These are phyloP conservation scores for Lodderomyces theae DNA, from an alignment of 1,139 yeast genomes.

Conservation along the genomic window DNA sequence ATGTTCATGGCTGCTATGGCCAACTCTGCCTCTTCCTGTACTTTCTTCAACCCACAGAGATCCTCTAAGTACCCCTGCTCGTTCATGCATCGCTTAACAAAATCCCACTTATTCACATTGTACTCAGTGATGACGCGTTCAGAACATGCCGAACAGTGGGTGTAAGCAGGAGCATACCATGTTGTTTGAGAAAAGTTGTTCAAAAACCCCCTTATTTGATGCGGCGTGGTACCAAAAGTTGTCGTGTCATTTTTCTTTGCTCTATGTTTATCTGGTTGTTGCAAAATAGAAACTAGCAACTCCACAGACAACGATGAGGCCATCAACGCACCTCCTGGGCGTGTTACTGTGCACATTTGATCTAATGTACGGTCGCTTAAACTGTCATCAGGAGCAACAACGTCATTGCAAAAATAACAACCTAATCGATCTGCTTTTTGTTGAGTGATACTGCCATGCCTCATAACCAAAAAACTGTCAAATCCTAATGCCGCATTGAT, in stretches of 20 bases:
- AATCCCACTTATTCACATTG: constrained; percentile 67
- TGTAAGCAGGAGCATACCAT: constrained; percentile 68
- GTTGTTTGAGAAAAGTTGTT: constrained; percentile 61
- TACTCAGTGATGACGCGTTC: constrained; percentile 50
- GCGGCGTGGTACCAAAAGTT: constrained; percentile 72
- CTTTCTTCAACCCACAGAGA: constrained; percentile 69
- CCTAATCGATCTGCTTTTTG: constrained; percentile 53
- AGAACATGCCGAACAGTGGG: constrained; percentile 86
- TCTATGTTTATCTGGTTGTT: constrained; percentile 52
- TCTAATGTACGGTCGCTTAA: constrained; percentile 82
- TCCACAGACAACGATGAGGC: constrained; percentile 91
- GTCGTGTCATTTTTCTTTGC: constrained; percentile 42
- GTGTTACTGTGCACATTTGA: constrained; percentile 97
- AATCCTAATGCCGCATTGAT: constrained; percentile 94
- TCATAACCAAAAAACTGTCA: constrained; percentile 88
- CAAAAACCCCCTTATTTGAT: constrained; percentile 85
- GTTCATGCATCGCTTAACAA: constrained; percentile 66
- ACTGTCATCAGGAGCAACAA: constrained; percentile 89
- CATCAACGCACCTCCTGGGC: constrained; percentile 91
- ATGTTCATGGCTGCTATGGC: constrained; percentile 39
- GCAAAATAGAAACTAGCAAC: constrained; percentile 69
- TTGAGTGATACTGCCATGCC: constrained; percentile 62
- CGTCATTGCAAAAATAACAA: constrained; percentile 94
- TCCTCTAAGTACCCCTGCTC: constrained; percentile 67
- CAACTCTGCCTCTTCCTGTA: constrained; percentile 71